Conservation (phyloP, 2,329 filamentous ascomycete genomes). For the Cladobotryum mycophilum region DNA sequence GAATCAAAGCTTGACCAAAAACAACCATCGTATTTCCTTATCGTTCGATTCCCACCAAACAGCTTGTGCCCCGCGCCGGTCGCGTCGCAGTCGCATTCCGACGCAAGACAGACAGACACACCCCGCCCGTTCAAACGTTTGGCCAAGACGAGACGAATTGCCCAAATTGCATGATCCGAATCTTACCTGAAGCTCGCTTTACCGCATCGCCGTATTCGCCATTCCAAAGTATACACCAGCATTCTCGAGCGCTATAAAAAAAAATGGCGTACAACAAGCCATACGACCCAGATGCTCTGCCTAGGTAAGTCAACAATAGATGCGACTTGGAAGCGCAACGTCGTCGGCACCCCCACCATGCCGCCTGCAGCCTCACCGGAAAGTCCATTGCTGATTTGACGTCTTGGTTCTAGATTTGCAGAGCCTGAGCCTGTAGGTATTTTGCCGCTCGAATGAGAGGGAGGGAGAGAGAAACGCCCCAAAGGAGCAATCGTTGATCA, state of each 20-base stretch:
- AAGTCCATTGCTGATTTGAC: background rate
- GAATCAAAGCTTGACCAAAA: background rate
- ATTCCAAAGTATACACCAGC: background rate
- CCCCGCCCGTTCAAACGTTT: background rate
- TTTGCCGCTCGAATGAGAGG: slow-evolving; percentile 7
- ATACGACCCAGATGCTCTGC: slow-evolving; percentile 91
- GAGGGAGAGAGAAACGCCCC: background rate
- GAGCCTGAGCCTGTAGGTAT: slow-evolving; percentile 62
- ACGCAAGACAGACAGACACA: background rate
- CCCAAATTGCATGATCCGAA: too few species aligned
- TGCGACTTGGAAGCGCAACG: slow-evolving; percentile 5
- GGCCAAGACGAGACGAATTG: too few species aligned
- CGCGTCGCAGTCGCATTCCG: background rate
- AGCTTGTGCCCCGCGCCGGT: slow-evolving; percentile 6
- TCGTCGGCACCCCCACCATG: slow-evolving; percentile 20
- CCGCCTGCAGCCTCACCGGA: too few species aligned
- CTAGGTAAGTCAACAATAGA: slow-evolving; percentile 57
- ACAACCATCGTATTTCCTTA: too few species aligned
- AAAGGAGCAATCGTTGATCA: background rate
- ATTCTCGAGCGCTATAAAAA: background rate
- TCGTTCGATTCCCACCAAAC: background rate
- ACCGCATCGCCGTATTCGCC: too few species aligned
- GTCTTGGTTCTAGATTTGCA: slow-evolving; percentile 50
- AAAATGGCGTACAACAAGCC: slow-evolving; percentile 89
- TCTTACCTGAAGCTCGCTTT: too few species aligned